Evolutionary conservation across 176 grass and related monocot genomes (phyloP).

Genomic region (Hsuehochloa calcarea): DNA sequence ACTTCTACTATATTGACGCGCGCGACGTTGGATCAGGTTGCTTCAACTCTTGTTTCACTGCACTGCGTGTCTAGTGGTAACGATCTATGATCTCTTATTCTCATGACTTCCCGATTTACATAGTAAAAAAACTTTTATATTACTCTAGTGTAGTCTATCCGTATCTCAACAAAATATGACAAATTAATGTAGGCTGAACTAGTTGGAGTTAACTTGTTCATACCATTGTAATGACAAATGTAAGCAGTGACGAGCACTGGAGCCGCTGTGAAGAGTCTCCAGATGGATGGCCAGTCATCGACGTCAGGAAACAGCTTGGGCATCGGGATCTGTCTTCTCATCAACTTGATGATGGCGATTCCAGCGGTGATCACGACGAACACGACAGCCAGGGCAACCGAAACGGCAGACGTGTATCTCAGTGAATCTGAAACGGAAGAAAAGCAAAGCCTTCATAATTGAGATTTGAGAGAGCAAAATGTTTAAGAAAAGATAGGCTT

Average conservation of each 20-base stretch:
- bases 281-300: conserved; percentile 71
- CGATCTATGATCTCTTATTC: no score
- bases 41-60: no score
- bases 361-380: conserved; percentile 94
- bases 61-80: no score
- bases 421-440: conserved; percentile 72
- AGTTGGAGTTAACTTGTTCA: no score
- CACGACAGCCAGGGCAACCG: conserved; percentile 75
- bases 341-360: conserved; percentile 83
- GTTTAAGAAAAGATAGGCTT: not conserved
- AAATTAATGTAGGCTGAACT: not conserved
- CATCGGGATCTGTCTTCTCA: conserved; percentile 65
- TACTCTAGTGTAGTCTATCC: no score
- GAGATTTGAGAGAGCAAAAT: not conserved
- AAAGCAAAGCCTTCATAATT: not conserved
- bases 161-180: not conserved
- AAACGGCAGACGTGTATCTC: conserved; percentile 82
- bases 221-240: conserved; percentile 97
- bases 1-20: no score
- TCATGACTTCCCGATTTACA: no score
- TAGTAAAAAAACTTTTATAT: no score
- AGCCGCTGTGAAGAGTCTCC: conserved; percentile 86
- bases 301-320: conserved; percentile 81
- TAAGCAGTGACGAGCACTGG: conserved; percentile 91
- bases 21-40: no score